phyloP scores from a whole-genome alignment of 164 flowering plant species.

The Kalanchoe fedtschenkoi region DNA sequence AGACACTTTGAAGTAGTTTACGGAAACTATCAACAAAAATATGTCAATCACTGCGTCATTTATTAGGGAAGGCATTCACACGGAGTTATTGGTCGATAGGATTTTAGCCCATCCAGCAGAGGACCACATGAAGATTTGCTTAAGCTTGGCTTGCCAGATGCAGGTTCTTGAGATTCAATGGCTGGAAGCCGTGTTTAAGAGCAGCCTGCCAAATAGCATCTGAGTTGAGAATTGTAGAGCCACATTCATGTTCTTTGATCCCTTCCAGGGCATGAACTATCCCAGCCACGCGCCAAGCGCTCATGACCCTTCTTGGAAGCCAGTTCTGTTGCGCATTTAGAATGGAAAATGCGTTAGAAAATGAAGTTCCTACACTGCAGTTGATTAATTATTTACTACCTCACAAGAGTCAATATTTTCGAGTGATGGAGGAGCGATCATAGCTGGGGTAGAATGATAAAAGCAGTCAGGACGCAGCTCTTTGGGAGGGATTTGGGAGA shows the following conservation, averaged over 20 bases:
- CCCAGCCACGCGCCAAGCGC: slow-evolving; percentile 4
- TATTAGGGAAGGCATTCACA: background rate
- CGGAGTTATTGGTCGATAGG: background rate
- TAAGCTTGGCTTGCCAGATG: background rate
- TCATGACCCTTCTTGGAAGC: background rate
- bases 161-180: background rate
- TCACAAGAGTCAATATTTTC: slow-evolving; percentile 54
- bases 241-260: slow-evolving; percentile 1
- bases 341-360: background rate
- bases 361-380: background rate
- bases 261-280: slow-evolving; percentile 5
- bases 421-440: slow-evolving; percentile 34
- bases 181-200: background rate
- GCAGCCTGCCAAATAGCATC: background rate
- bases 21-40: too few relatives aligned
- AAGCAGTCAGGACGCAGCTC: slow-evolving; percentile 38
- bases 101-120: background rate
- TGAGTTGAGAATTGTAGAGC: background rate
- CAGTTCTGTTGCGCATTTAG: slow-evolving; percentile 7
- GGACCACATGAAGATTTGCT: background rate
- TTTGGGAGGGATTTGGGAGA: slow-evolving; percentile 37
- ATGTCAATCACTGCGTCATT: too few relatives aligned
- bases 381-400: slow-evolving; percentile 19
- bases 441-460: slow-evolving; percentile 41
- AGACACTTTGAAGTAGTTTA: too few relatives aligned